These are phyloP conservation scores for Aureobasidium vineae DNA, from an alignment of 2,329 filamentous ascomycete genomes.

Conservation along the genomic window DNA sequence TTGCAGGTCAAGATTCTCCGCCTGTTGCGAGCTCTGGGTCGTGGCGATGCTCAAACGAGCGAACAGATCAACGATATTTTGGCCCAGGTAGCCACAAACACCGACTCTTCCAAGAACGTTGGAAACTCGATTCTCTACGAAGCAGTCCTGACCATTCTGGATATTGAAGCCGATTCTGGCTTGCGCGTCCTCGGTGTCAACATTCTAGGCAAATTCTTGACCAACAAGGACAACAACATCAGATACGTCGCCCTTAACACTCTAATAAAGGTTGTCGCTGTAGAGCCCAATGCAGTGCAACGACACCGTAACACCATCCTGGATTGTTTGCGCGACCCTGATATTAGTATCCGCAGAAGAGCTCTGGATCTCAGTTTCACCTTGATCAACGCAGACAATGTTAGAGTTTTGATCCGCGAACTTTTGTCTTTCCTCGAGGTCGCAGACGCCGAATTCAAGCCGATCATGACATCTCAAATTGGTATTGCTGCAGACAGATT, in stretches of 20 bases:
- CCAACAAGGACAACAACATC: constrained; percentile 99
- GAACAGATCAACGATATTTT: constrained; percentile 99
- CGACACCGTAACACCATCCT: constrained; percentile 96
- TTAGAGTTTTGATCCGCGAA: constrained; percentile 89
- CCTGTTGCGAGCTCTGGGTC: constrained; percentile 78
- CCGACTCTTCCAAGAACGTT: constrained; percentile 96
- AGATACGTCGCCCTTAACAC: constrained; percentile 97
- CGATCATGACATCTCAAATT: constrained; percentile 97
- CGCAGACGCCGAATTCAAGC: constrained; percentile 98
- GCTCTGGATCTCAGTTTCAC: constrained; percentile 98
- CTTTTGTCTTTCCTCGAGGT: constrained; percentile 93
- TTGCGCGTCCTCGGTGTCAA: constrained; percentile 94
- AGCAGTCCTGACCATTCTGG: constrained; percentile 91
- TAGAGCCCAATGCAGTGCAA: constrained; percentile 96
- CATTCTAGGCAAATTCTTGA: constrained; percentile 94
- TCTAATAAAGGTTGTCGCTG: constrained; percentile 94
- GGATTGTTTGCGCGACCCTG: constrained; percentile 91
- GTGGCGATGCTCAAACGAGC: constrained; percentile 81
- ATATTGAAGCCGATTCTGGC: constrained; percentile 96
- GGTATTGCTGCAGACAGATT: constrained; percentile 95
- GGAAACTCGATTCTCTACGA: constrained; percentile 98
- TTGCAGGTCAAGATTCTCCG: constrained; percentile 94
- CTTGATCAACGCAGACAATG: constrained; percentile 94
- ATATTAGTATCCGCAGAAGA: constrained; percentile 94
- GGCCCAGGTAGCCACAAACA: constrained; percentile 90